Base-by-base conservation (phyloP, 257 asterid species). In the Solanum etuberosum region DNA sequence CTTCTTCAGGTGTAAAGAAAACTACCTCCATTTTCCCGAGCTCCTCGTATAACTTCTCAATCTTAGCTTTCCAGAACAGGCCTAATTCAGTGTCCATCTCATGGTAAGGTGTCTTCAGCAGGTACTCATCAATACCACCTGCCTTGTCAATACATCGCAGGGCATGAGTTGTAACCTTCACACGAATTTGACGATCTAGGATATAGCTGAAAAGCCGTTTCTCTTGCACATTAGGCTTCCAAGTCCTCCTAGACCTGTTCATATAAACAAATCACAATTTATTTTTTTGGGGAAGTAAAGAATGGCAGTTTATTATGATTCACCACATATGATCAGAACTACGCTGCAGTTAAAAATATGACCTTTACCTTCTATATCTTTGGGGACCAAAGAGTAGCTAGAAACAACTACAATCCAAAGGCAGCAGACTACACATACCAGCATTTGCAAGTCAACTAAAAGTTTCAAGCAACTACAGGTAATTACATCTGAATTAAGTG, bases 121-220 rank as follows among this genome's bases (percentile, higher is more conserved):
- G 86, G 91, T 97, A 95, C 93, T 95, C 99, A 57, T 95, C 99
- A 73, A 97, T 89, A 48, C 99, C 99, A 21, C 99, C 98, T 20
- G 98, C 99, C 93, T 93, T 94, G 93, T 95, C 99, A 90, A 97
- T 95, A 94, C 99, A 95, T 25, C 99, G 97, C 15, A 97, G 91
- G 3, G 99, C 98, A 84, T 97, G 98, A 80, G 98, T 97, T 32
- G 97, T 93, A 27, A 95, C 98, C 90, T 97, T 95, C 61, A 95
- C 93, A 12, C 98, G 96, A 84, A 95, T 90, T 68, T 94, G 97
- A n/a, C 98, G 94, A 86, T 97, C 99, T 82, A 94, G 88, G 85
- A 95, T 91, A 90, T 97, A 95, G 92, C 98, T 97, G 94, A 95
- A 97, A 73, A 97, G 98, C 38, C 98, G 92, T 88, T 97, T 97